Base-by-base conservation (phyloP, 2,329 filamentous ascomycete genomes). In the Ophiostoma perfectum region DNA sequence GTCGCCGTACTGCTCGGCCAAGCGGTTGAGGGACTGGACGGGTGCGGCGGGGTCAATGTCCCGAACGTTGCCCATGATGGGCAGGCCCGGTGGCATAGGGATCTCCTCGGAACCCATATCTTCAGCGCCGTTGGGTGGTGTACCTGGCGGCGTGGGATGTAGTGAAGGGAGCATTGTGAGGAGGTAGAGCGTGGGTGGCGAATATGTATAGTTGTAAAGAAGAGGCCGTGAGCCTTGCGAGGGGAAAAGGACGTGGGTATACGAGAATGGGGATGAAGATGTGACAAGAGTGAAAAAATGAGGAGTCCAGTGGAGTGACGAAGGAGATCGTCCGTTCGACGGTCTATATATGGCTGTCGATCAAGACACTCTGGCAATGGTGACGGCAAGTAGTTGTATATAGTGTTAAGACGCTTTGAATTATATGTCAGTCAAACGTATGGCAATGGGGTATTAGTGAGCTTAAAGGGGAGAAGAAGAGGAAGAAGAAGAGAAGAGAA, bases 101-200 rank as follows among this genome's bases (percentile, higher is more conserved):
- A 73, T 89, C 2, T 67, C 42, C 14, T 64, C 63, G 7, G 63
- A 14, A 18, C 63, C 63, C 41, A 64, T 36, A 3, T 66, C 27
- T 65, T 52, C 12, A 63, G 12, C n/a, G 3, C 64, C 70, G 68
- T 69, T 36, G 60, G 14, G 42, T 55, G 44, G n/a, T 27, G 66
- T 41, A 12, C 36, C 12, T 11, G 60, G 38, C 38, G 60, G 38
- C 7, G 60, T 64, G 11, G 62, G 62, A 45, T 14, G 45, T 14
- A 64, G 18, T 44, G 62, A 44, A 0, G n/a, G 11, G n/a, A 44
- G 38, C 63, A 64, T 64, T 27, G 63, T 64, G 62, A 11, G 55
- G 18, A 12, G 27, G 9, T 27, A 60, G 16, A 58, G 27, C 27
- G 27, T 58, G 7, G n/a, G 18, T 18, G 52, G n/a, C 7, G 52